Evolutionary conservation across 371 early-diverging fungal species (phyloP), one percentile per base, ranked within the genome.

Genomic region (Funneliformis caledonium): DNA sequence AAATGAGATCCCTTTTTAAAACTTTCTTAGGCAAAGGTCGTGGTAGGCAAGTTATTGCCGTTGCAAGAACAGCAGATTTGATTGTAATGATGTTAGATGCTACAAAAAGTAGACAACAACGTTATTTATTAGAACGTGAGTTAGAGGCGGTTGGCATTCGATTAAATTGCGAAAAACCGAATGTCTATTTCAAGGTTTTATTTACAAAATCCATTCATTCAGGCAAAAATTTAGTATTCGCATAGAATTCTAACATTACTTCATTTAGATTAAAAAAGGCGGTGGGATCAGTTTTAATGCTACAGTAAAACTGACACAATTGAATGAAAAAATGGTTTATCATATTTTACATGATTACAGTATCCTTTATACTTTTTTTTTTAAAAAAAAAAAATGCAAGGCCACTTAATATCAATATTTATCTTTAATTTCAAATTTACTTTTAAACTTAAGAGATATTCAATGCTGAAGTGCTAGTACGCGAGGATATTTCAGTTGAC

Each of bases 21-120:
- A 9, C 10, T 12, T 16, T 16, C 16, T 91, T 92, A 78, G 93
- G 93, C 37, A 93, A 97, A 85, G 99, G 99, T 81, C 92, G 99
- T 82, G 99, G 99, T 77, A 88, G 95, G 81, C 97, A 97, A 87
- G 99, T 99, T 43, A 91, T 96, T 83, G 97, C 98, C 48, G 98
- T 98, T 4, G 99, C 99, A 19, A 93, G 97, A 79, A 99, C 99
- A 5, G 97, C 99, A 22, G 98, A 98, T 85, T 85, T 99, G 82
- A 91, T 99, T 45, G 91, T 99, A 85, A 98, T 99, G 90, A 97
- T 99, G 91, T 87, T 99, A 82, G 99, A 99, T 87, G 98, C 98
- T 33, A 97, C 98, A 19, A 99, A 99, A 83, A 94, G 96, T 12
- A 88, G 87, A 14, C 86, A 90, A 68, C 96, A 95, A 87, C 88